Evolutionary conservation across 2,329 filamentous ascomycete species (phyloP), one percentile per base, ranked within the genome.

Genomic region (Fusarium tupiense): DNA sequence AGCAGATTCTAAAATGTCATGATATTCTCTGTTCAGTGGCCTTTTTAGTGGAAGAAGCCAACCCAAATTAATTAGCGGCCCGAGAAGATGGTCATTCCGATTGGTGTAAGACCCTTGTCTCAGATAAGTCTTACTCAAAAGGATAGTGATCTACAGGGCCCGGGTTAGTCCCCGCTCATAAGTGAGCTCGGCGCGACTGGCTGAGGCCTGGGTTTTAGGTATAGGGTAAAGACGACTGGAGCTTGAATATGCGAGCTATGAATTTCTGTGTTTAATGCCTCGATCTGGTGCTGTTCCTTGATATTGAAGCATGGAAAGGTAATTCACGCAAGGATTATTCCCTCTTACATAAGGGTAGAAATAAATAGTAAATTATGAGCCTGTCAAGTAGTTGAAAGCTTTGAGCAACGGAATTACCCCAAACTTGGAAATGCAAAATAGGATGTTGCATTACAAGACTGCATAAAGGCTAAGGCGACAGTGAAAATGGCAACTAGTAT

Each of bases 391-490:
- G 11, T 31, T 2, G 2, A 31, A 3, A 31, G 10, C 29, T 31
- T 1, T 1, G 12, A 12, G 29, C 29, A 31, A 11, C 1, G 10
- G 4, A 12, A 4, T 31, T 4, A 2, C 4, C 4, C 1, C 29
- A 31, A 12, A 3, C 29, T 12, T 31, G 10, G 29, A 31, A 12
- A 2, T 12, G 11, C 29, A 31, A 12, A 31, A 31, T 12, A 31
- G 10, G 3, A 31, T 12, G 1, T 31, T 4, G 12, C 10, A 31
- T 31, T 4, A 3, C 29, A 31, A 12, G 10, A 31, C 12, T 31
- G 29, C 10, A 31, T 12, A 31, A 10, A 31, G 12, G 3, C 12
- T 31, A 4, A 3, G 29, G 29, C 10, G 29, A 31, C 10, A 31
- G 12, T 11, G 1, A 12, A 31, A 31, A 11, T 31, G 1, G 2